phyloP scores from a whole-genome alignment of 2,329 filamentous ascomycete species.

The Hymenotorrendiella dingleyae region DNA sequence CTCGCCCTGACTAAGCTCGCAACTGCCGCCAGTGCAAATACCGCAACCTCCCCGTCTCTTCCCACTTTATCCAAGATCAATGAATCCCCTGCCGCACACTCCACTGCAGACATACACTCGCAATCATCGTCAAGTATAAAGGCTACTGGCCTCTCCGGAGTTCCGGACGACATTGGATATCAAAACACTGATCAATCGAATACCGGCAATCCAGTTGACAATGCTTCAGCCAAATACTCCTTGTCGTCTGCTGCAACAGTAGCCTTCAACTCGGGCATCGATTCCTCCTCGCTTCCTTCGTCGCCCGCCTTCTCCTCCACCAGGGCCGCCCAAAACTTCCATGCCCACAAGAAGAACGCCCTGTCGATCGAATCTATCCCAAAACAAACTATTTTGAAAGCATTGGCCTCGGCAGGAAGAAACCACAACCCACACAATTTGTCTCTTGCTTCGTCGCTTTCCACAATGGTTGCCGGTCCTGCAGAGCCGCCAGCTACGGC shows the following conservation, averaged over 20 bases:
- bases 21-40: conserved; percentile 4
- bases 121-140: conserved; percentile 21
- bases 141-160: too few species aligned
- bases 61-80: conserved; percentile 20
- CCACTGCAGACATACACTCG: conserved; percentile 10
- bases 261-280: conserved; percentile 22
- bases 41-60: conserved; percentile 9
- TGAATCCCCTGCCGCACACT: conserved; percentile 18
- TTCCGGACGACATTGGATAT: too few species aligned
- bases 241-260: conserved; percentile 27
- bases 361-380: conserved; percentile 45
- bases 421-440: conserved; percentile 50
- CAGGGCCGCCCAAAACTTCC: conserved; percentile 14
- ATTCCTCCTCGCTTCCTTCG: conserved; percentile 23
- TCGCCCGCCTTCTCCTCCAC: conserved; percentile 23
- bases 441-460: conserved; percentile 49
- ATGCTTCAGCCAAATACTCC: conserved; percentile 25
- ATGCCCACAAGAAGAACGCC: conserved; percentile 28
- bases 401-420: conserved; percentile 61
- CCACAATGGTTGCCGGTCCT: conserved; percentile 44
- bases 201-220: too few species aligned
- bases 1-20: conserved; percentile 35
- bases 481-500: conserved; percentile 25
- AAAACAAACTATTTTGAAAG: conserved; percentile 77
- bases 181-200: too few species aligned